These are phyloP conservation scores for Beta corolliflora DNA, from an alignment of 179 eudicot genomes.

Conservation along the genomic window DNA sequence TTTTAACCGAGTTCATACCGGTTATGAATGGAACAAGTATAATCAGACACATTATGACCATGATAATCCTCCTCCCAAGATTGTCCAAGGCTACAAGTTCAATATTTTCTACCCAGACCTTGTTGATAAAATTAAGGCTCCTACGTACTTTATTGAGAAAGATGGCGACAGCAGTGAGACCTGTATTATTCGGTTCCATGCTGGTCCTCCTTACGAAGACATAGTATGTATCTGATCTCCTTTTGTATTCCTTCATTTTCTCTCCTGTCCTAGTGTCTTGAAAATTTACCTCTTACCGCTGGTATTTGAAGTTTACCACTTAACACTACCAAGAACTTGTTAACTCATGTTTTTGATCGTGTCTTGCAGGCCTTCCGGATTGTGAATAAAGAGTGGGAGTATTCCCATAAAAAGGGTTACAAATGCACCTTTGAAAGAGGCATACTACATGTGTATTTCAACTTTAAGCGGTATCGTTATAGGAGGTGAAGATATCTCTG, in stretches of 20 bases:
- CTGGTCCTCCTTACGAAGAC: conserved; percentile 99
- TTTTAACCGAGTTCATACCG: conserved; percentile 97
- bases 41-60: conserved; percentile 98
- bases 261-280: not conserved
- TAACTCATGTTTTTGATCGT: not conserved
- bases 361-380: conserved; percentile 75
- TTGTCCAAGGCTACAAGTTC: conserved; percentile 97
- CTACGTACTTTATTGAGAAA: conserved; percentile 68
- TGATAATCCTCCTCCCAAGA: conserved; percentile 94
- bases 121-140: conserved; percentile 88
- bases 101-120: conserved; percentile 96
- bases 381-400: conserved; percentile 97
- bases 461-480: conserved; percentile 83
- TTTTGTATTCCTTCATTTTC: not conserved
- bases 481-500: conserved; percentile 33
- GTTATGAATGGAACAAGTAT: conserved; percentile 98
- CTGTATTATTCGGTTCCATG: conserved; percentile 89
- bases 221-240: conserved; percentile 55
- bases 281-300: not conserved
- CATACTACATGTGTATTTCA: conserved; percentile 83
- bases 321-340: not conserved
- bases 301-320: not conserved
- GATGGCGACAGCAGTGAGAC: conserved; percentile 93
- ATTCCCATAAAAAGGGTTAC: conserved; percentile 93
- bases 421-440: conserved; percentile 95